Conservation (phyloP, 2,329 filamentous ascomycete species). For the Colletotrichum viniferum region DNA sequence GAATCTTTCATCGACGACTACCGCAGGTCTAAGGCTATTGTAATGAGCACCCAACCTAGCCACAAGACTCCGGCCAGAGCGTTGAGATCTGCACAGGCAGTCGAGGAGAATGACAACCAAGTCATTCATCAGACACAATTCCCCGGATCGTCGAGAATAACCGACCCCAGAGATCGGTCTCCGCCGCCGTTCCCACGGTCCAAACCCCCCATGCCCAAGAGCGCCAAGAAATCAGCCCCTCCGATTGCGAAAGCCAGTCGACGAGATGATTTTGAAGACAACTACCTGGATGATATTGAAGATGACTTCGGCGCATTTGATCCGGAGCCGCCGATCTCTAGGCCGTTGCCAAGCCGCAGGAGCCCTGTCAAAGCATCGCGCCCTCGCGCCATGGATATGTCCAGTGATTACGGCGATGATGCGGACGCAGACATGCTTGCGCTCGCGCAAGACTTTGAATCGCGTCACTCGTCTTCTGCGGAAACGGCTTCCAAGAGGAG, state of each 20-base stretch:
- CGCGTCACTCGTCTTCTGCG: conserved; percentile 39
- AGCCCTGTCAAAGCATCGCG: conserved; percentile 1
- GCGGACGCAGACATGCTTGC: conserved; percentile 57
- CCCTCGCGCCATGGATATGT: conserved; percentile 35
- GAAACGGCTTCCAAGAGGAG: conserved; percentile 30
- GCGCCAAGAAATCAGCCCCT: not conserved
- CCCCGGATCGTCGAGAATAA: conserved; percentile 25
- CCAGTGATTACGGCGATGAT: conserved; percentile 53
- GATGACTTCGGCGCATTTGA: conserved; percentile 14
- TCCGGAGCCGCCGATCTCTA: not conserved
- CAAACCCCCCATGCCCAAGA: not conserved
- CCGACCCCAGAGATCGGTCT: conserved; percentile 13
- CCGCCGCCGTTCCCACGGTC: conserved; percentile 25
- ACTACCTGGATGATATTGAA: conserved; percentile 29
- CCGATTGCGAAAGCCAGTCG: not conserved
- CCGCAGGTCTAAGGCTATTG: conserved; percentile 26
- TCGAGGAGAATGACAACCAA: conserved; percentile 44
- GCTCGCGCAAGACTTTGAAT: conserved; percentile 55
- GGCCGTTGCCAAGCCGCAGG: not conserved
- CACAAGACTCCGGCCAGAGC: conserved; percentile 19
- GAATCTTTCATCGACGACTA: conserved; percentile 38
- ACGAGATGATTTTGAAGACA: conserved; percentile 36
- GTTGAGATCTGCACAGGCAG: not conserved
- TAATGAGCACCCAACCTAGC: conserved; percentile 28
- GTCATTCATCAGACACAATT: conserved; percentile 59